These are phyloP conservation scores for Cyclotella choctawhatcheeana DNA, from an alignment of 108 stramenopile species.

Conservation along the genomic window DNA sequence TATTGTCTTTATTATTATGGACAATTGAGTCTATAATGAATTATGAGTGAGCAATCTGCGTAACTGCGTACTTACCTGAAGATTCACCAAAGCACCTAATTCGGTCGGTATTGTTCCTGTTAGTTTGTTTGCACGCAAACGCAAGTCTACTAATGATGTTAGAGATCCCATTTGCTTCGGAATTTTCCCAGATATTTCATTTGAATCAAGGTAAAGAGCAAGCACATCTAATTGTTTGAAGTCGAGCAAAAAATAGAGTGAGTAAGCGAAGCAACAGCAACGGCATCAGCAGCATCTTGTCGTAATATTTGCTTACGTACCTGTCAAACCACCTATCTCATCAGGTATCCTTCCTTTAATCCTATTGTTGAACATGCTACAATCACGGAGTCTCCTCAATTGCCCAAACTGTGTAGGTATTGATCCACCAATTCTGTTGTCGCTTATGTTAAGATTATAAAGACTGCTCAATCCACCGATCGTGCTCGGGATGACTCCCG, in stretches of 20 bases:
- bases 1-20: too few species aligned
- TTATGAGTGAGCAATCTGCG: too few species aligned
- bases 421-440: slow-evolving; percentile 57
- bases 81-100: slow-evolving; percentile 23
- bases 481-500: slow-evolving; percentile 29
- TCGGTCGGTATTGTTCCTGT: slow-evolving; percentile 48
- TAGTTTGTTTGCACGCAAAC: slow-evolving; percentile 31
- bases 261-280: background rate
- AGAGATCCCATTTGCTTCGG: slow-evolving; percentile 53
- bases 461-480: slow-evolving; percentile 38
- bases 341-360: slow-evolving; percentile 38
- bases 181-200: slow-evolving; percentile 61
- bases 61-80: slow-evolving; percentile 32
- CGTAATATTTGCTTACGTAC: background rate
- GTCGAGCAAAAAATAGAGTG: background rate
- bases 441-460: slow-evolving; percentile 44
- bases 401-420: slow-evolving; percentile 58
- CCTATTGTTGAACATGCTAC: slow-evolving; percentile 47
- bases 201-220: slow-evolving; percentile 56
- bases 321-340: slow-evolving; percentile 40
- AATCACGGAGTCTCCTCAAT: slow-evolving; percentile 40
- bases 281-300: too few species aligned
- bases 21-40: too few species aligned
- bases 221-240: slow-evolving; percentile 33
- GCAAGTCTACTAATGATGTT: slow-evolving; percentile 42